phyloP scores from a whole-genome alignment of 2,329 filamentous ascomycete genomes.

The Aspergillus thermomutatus region DNA sequence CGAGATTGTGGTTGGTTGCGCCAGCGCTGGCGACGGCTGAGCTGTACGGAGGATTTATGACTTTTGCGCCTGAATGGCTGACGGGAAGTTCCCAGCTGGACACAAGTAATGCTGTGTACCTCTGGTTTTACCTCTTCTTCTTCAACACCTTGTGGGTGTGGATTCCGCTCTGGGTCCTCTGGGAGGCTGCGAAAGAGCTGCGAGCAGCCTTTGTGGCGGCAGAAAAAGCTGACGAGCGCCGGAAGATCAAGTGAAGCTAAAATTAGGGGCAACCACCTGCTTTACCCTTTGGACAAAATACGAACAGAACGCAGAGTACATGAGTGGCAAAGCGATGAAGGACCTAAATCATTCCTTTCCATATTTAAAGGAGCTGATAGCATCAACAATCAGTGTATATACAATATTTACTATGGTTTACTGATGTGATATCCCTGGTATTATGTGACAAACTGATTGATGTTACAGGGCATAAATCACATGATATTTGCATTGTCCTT shows the following conservation, averaged over 20 bases:
- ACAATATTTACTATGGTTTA: too few relatives aligned
- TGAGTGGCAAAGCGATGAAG: background rate
- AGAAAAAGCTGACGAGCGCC: slow-evolving; percentile 16
- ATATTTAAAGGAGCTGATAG: too few relatives aligned
- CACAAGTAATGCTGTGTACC: slow-evolving; percentile 58
- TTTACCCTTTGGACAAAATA: background rate
- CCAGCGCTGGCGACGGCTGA: slow-evolving; percentile 59
- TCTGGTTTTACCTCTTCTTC: slow-evolving; percentile 62
- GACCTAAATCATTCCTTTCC: too few relatives aligned
- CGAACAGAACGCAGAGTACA: background rate
- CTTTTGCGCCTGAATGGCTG: slow-evolving; percentile 64
- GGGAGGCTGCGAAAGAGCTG: slow-evolving; percentile 49
- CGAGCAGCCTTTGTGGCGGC: slow-evolving; percentile 32
- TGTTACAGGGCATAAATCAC: too few relatives aligned
- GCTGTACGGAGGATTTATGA: slow-evolving; percentile 63
- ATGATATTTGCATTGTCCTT: too few relatives aligned
- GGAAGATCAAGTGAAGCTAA: slow-evolving; percentile 21
- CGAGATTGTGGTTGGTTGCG: slow-evolving; percentile 55
- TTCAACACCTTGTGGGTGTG: slow-evolving; percentile 64
- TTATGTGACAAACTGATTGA: too few relatives aligned
- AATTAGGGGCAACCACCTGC: too few relatives aligned
- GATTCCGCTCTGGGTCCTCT: slow-evolving; percentile 57
- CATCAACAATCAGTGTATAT: too few relatives aligned
- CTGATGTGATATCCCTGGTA: too few relatives aligned
- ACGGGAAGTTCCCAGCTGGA: slow-evolving; percentile 56